phyloP scores from a whole-genome alignment of 1,139 yeast species.

The Taiozyma sp. region DNA sequence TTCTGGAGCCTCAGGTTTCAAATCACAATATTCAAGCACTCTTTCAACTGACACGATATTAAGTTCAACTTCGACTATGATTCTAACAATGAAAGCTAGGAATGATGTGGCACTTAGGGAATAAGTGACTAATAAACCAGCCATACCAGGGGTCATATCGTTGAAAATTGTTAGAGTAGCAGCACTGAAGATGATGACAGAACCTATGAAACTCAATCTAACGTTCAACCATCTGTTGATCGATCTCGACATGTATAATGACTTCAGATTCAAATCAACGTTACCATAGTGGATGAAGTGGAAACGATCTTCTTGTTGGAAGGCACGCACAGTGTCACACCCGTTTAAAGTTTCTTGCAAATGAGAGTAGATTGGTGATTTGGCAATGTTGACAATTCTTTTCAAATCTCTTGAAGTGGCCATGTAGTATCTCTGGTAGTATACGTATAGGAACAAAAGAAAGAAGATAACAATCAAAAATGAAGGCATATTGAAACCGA shows the following conservation, averaged over 20 bases:
- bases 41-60: conserved; percentile 76
- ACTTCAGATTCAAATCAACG: conserved; percentile 58
- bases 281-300: conserved; percentile 50
- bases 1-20: conserved; percentile 53
- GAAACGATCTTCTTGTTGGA: conserved; percentile 47
- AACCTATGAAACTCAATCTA: conserved; percentile 66
- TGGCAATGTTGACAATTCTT: conserved; percentile 44
- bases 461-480: conserved; percentile 39
- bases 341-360: conserved; percentile 61
- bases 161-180: conserved; percentile 51
- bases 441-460: conserved; percentile 42
- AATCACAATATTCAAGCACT: conserved; percentile 63
- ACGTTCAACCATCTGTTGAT: conserved; percentile 71
- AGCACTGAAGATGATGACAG: conserved; percentile 56
- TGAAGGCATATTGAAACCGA: conserved; percentile 47
- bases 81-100: conserved; percentile 57
- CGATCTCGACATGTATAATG: conserved; percentile 50
- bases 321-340: conserved; percentile 57
- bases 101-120: conserved; percentile 61
- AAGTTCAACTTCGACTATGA: conserved; percentile 71
- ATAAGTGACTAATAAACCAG: conserved; percentile 72
- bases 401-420: conserved; percentile 54
- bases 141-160: conserved; percentile 59
- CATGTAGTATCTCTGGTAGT: conserved; percentile 50
- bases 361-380: conserved; percentile 62